A percentile compares a stretch with the other conserved stretches of the same genome.
phyloP scores from a whole-genome alignment of 106 monocot species.

The Allium cepa region DNA sequence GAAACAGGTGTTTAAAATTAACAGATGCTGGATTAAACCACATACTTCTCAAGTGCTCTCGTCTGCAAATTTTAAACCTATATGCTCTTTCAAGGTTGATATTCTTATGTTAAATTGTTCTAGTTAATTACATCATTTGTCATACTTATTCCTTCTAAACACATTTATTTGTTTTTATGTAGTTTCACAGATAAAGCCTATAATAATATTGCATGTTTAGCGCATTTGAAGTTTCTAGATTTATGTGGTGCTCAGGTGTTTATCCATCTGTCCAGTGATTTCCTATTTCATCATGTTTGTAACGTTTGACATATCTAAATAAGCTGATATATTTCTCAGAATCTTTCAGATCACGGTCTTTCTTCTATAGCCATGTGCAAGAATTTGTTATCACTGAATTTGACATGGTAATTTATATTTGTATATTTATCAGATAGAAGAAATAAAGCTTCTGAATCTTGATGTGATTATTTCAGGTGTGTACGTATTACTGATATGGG shows the following conservation, averaged over 20 bases:
- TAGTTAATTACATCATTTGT: background rate
- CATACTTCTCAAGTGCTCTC: constrained; percentile 49
- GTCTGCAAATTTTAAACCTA: constrained; percentile 72
- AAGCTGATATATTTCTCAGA: constrained; percentile 7
- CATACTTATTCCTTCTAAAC: background rate
- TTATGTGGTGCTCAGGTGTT: constrained; percentile 91
- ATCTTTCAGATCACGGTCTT: constrained; percentile 74
- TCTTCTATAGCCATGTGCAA: constrained; percentile 58
- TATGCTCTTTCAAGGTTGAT: constrained; percentile 85
- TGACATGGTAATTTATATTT: constrained; percentile 63
- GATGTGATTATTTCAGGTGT: constrained; percentile 48
- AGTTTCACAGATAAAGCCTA: constrained; percentile 83
- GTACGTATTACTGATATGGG: constrained; percentile 69
- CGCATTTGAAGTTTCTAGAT: constrained; percentile 59
- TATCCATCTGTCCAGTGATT: constrained; percentile 27
- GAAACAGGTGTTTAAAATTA: constrained; percentile 70
- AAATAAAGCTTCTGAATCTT: too few relatives aligned
- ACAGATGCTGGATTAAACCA: constrained; percentile 67
- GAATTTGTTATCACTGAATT: constrained; percentile 61
- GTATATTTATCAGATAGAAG: too few relatives aligned
- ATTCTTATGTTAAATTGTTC: background rate
- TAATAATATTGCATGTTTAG: constrained; percentile 43
- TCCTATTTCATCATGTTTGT: background rate
- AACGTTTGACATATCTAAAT: background rate
- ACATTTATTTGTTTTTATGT: constrained; percentile 14